Percentiles rank a stretch among this genome's conserved stretches.
phyloP scores from a whole-genome alignment of 306 rosid species.

The Malus fusca region DNA sequence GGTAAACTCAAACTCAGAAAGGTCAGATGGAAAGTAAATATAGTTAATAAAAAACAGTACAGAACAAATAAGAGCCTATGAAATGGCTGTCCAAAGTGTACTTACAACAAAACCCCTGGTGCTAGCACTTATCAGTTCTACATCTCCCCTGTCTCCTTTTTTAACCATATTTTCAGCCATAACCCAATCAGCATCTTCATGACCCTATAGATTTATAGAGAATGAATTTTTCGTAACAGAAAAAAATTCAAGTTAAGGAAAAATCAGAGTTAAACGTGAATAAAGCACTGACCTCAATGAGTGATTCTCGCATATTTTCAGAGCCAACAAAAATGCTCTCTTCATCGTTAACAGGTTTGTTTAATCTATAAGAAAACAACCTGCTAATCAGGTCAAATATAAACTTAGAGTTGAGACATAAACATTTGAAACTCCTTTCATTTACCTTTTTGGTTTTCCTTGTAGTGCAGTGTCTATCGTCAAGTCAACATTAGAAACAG shows the following conservation, averaged over 20 bases:
- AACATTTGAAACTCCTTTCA: slow-evolving; percentile 9
- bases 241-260: slow-evolving; percentile 7
- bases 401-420: slow-evolving; percentile 18
- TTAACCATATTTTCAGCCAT: slow-evolving; percentile 52
- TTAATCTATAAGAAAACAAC: slow-evolving; percentile 47
- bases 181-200: slow-evolving; percentile 68
- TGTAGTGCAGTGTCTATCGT: slow-evolving; percentile 42
- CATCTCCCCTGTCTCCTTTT: slow-evolving; percentile 55
- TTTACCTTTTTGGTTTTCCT: slow-evolving; percentile 70
- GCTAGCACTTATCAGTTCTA: slow-evolving; percentile 75
- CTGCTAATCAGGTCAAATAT: slow-evolving; percentile 18
- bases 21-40: slow-evolving; percentile 11
- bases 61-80: not conserved
- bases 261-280: slow-evolving; percentile 10
- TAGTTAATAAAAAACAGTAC: not conserved
- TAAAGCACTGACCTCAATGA: slow-evolving; percentile 42
- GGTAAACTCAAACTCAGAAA: slow-evolving; percentile 24
- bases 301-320: slow-evolving; percentile 27
- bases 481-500: slow-evolving; percentile 32
- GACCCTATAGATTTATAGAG: slow-evolving; percentile 36
- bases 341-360: slow-evolving; percentile 29
- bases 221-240: not conserved
- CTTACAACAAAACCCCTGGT: slow-evolving; percentile 86
- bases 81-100: slow-evolving; percentile 13
- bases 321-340: slow-evolving; percentile 25